Percentiles rank a stretch among this genome's conserved stretches.
Evolutionary conservation across 139 green algal species (phyloP).

Genomic region (Dunaliella primolecta): DNA sequence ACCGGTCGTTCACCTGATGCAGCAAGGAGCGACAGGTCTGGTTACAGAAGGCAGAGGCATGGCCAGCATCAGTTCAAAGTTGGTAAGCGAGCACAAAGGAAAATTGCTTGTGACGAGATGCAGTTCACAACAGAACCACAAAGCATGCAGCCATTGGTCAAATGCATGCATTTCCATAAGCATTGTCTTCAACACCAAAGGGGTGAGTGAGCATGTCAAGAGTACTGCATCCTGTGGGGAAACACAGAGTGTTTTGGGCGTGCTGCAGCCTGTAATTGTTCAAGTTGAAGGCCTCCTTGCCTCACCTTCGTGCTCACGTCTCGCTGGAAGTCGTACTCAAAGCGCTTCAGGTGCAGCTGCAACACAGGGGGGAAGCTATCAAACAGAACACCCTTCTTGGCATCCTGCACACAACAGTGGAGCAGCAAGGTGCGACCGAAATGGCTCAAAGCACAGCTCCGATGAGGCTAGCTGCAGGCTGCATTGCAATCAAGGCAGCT

Average conservation of each 20-base stretch:
- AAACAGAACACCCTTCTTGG: conserved; percentile 88
- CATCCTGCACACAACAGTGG: conserved; percentile 68
- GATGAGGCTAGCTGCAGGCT: too few relatives aligned
- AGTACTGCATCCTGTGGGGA: too few relatives aligned
- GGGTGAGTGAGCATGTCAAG: too few relatives aligned
- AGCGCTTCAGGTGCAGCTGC: conserved; percentile 96
- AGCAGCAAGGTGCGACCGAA: not conserved
- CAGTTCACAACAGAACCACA: too few relatives aligned
- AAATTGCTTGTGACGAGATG: too few relatives aligned
- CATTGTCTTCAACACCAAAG: too few relatives aligned
- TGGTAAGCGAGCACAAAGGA: not conserved
- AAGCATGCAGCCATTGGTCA: too few relatives aligned
- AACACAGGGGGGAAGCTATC: conserved; percentile 86
- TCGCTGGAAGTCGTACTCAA: conserved; percentile 93
- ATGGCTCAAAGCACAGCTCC: too few relatives aligned
- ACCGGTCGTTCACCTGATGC: conserved; percentile 92
- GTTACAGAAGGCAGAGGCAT: not conserved
- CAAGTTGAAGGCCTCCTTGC: conserved; percentile 1
- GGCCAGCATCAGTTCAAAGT: not conserved
- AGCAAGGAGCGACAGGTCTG: not conserved
- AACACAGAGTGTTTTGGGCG: too few relatives aligned
- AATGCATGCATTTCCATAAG: too few relatives aligned
- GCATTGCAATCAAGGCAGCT: not conserved
- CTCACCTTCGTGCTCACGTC: conserved; percentile 82
- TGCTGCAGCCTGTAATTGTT: too few relatives aligned